Evolutionary conservation across 139 green algal genomes (phyloP).

Genomic region (Micractinium sp.): DNA sequence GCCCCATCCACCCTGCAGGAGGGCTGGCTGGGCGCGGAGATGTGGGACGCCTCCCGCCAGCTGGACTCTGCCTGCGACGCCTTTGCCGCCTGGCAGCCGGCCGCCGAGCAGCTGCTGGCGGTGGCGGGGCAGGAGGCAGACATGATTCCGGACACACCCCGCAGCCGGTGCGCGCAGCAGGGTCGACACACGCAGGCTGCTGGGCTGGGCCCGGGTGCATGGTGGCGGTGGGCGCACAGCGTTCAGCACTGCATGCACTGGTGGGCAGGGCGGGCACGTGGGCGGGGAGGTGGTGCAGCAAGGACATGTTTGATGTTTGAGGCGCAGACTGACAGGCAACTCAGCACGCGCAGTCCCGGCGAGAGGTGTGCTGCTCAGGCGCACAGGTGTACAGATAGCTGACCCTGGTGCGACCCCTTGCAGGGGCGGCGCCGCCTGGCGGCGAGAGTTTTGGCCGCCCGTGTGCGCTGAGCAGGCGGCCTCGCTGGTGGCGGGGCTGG

Average conservation of each 20-base stretch:
- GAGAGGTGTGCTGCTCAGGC: no score
- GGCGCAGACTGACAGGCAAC: background rate
- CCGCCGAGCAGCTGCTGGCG: background rate
- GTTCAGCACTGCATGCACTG: no score
- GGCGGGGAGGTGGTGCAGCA: no score
- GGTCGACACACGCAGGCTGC: no score
- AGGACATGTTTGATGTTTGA: no score
- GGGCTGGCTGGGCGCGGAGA: constrained; percentile 55
- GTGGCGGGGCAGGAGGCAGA: constrained; percentile 1
- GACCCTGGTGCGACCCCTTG: background rate
- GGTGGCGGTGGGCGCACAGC: no score
- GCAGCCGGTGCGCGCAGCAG: constrained; percentile 10
- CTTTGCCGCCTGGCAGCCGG: constrained; percentile 49
- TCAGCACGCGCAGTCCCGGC: no score
- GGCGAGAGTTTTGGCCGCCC: constrained; percentile 35
- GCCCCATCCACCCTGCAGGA: background rate
- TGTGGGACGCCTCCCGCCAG: constrained; percentile 43
- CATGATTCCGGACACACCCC: constrained; percentile 31
- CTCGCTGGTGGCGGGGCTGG: constrained; percentile 9
- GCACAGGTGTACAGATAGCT: background rate
- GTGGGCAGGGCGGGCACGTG: no score
- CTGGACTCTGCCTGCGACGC: constrained; percentile 39
- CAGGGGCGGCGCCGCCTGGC: constrained; percentile 13
- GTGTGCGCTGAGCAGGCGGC: constrained; percentile 25
- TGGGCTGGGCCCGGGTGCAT: no score